A percentile compares a stretch with the other conserved stretches of the same genome.
Conservation (phyloP, 176 grass and related monocot genomes). For the Triticum timopheevii region DNA sequence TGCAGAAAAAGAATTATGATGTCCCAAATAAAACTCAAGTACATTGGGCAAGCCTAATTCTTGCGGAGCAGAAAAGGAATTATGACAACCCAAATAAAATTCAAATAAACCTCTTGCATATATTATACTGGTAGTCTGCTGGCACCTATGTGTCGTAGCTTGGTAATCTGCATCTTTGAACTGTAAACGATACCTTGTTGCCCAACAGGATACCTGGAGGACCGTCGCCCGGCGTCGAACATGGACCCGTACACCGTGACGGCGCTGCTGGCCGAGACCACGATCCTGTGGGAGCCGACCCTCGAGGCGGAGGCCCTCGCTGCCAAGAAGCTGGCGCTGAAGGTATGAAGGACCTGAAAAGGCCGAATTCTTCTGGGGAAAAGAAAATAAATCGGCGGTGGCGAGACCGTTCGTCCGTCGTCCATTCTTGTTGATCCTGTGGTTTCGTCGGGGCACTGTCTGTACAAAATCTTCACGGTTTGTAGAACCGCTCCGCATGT, state of each 20-base stretch:
- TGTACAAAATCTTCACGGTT: conserved; percentile 43
- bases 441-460: background rate
- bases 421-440: background rate
- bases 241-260: conserved; percentile 98
- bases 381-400: conserved; percentile 25
- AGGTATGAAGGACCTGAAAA: conserved; percentile 51
- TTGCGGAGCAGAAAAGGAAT: background rate
- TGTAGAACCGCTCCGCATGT: background rate
- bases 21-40: background rate
- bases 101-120: background rate
- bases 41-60: conserved; percentile 4
- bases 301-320: conserved; percentile 82
- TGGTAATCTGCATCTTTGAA: background rate
- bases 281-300: conserved; percentile 87
- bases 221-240: conserved; percentile 93
- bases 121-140: no score
- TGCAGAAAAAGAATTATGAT: background rate
- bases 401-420: background rate
- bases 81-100: no score
- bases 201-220: conserved; percentile 82
- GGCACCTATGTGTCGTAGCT: background rate
- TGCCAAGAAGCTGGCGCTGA: conserved; percentile 78
- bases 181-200: background rate
- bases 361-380: background rate
- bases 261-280: conserved; percentile 77